Conservation (phyloP, 2,329 filamentous ascomycete species). For the Fusarium transvaalense region DNA sequence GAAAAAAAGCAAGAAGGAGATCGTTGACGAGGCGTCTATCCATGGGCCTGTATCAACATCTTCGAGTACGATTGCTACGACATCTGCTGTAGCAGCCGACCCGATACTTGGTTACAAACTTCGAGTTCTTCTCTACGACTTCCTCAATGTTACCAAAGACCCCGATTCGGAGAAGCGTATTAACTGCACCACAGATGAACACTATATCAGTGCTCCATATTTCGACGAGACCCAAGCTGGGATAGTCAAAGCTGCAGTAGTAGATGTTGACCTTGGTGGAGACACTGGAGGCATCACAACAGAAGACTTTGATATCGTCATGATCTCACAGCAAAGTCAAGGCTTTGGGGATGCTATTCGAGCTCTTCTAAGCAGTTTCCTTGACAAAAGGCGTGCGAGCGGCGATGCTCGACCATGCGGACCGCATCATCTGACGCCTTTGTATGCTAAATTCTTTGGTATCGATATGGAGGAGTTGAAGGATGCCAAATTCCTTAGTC, state of each 20-base stretch:
- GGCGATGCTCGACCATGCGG: slow-evolving; percentile 15
- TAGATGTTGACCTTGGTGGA: not conserved
- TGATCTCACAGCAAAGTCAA: not conserved
- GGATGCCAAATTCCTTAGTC: slow-evolving; percentile 2
- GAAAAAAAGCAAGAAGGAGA: no score
- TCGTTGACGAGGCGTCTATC: no score
- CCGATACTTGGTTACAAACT: slow-evolving; percentile 9
- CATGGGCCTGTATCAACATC: no score
- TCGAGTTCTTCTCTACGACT: slow-evolving; percentile 16
- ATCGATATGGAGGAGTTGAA: slow-evolving; percentile 11
- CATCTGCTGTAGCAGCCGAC: not conserved
- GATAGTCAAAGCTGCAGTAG: slow-evolving; percentile 7
- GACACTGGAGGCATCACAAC: no score
- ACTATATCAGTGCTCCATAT: slow-evolving; percentile 8
- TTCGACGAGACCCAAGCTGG: slow-evolving; percentile 4
- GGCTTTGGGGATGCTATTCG: not conserved
- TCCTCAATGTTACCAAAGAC: slow-evolving; percentile 5
- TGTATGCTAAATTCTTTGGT: slow-evolving; percentile 6
- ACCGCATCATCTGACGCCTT: slow-evolving; percentile 7
- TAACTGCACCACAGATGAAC: slow-evolving; percentile 3
- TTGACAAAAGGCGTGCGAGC: slow-evolving; percentile 6
- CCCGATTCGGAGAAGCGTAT: slow-evolving; percentile 5
- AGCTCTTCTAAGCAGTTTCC: not conserved
- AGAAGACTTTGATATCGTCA: not conserved
- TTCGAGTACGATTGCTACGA: no score